Evolutionary conservation across 495 filamentous ascomycete genomes (phyloP), one percentile per base, ranked within the genome.

Genomic region (Annulohypoxylon nitens): DNA sequence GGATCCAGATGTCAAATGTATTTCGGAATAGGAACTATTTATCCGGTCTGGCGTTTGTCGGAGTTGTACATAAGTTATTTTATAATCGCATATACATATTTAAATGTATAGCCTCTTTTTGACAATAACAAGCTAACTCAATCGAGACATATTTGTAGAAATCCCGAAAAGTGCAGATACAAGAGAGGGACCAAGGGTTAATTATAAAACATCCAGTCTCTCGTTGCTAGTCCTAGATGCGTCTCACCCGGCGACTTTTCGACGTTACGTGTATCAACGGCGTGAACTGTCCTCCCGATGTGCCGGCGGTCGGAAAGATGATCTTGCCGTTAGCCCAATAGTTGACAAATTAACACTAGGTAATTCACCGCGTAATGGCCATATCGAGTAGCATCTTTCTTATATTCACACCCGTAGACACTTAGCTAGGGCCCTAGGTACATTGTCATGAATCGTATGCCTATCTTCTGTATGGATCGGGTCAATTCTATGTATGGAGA

Each of bases 261-360:
- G 30, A 34, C 45, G 26, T 47, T 45, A 45, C 25, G 20, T 26
- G 30, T 54, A 43, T 62, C 50, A 36, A 58, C 59, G 67, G 58
- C 48, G 14, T 62, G 43, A 45, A 61, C 55, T 10, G 16, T 20
- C 61, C 16, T 30, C 25, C 67, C 50, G 67, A 57, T 20, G 16
- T 57, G 10, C 37, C 59, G 59, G 50, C 39, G 25, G 11, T 63
- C 67, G 67, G 67, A 34, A 48, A 26, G 67, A 63, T 25, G 57
- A 30, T 57, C 50, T 48, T 16, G 10, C 67, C 59, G 59, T 30
- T 4, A 11, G 10, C 23, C 48, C 39, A 69, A 54, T 55, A 62
- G 20, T 41, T 37, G 16, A 45, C 23, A 47, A 26, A 33, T 20
- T 61, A 55, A 48, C 25, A 16, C 43, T n/a, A n/a, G 30, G 43